Evolutionary conservation across 2,329 filamentous ascomycete genomes (phyloP).

Genomic region (Botrytis hyacinthi): DNA sequence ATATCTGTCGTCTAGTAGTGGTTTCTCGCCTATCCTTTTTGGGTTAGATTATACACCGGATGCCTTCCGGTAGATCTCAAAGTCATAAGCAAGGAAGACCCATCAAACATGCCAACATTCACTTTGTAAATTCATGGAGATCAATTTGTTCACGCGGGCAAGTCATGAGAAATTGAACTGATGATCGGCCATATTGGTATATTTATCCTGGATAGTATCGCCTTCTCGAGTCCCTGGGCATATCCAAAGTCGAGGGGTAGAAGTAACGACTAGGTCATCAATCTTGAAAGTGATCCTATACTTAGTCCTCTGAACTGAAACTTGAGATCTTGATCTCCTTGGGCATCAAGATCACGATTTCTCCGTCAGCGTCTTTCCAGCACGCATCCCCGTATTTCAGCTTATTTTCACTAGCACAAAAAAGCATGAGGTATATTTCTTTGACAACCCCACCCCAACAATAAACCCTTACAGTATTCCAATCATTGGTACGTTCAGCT

Average conservation of each 20-base stretch:
- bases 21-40: neutral
- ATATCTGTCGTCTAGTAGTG: neutral
- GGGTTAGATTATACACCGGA: neutral
- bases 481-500: constrained; percentile 47
- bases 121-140: neutral
- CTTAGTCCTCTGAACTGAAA: neutral
- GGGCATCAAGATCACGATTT: constrained; percentile 31
- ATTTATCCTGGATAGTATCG: neutral
- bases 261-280: neutral
- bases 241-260: neutral
- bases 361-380: constrained; percentile 66
- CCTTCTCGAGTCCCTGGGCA: neutral
- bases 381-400: constrained; percentile 55
- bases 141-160: neutral
- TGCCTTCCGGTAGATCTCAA: neutral
- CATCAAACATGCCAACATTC: neutral
- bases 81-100: neutral
- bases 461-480: constrained; percentile 60
- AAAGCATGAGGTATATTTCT: constrained; percentile 73
- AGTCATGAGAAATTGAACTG: neutral
- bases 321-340: neutral
- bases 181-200: neutral
- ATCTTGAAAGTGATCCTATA: neutral
- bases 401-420: constrained; percentile 65
- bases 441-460: constrained; percentile 74